Conservation (phyloP, 2,329 filamentous ascomycete genomes). For the Colletotrichum kahawae region DNA sequence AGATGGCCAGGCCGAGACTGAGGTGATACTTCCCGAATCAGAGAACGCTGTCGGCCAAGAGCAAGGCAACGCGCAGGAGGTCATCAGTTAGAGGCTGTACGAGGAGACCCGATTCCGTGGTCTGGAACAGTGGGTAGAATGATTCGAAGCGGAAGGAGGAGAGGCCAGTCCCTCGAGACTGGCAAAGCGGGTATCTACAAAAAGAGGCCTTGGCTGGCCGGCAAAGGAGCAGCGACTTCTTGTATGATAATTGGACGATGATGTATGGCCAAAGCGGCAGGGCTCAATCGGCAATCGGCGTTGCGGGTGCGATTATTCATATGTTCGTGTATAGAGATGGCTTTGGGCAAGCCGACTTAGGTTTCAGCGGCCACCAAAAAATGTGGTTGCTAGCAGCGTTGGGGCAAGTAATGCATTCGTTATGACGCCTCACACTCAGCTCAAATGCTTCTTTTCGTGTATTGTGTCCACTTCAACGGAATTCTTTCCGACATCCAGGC, state of each 20-base stretch:
- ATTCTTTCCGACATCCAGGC: neutral
- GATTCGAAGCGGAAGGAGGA: neutral
- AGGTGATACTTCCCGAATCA: conserved; percentile 71
- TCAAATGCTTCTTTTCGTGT: neutral
- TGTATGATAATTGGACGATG: conserved; percentile 21
- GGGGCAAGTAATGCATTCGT: conserved; percentile 7
- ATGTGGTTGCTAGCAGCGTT: neutral
- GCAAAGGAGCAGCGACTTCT: conserved; percentile 12
- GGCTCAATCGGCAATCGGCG: conserved; percentile 18
- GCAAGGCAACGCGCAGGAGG: conserved; percentile 39
- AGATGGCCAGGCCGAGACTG: conserved; percentile 70
- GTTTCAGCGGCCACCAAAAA: neutral
- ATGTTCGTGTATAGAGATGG: conserved; percentile 15
- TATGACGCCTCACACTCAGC: neutral
- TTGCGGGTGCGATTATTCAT: conserved; percentile 15
- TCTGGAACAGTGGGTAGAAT: neutral
- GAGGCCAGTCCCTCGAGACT: neutral
- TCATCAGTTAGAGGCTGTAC: conserved; percentile 32
- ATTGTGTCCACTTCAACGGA: neutral
- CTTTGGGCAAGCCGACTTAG: neutral
- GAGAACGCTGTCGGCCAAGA: conserved; percentile 44
- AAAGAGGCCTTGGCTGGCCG: neutral
- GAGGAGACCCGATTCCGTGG: neutral
- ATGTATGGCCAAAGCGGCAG: conserved; percentile 18
- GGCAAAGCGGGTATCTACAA: neutral